A percentile compares a stretch with the other conserved stretches of the same genome.
phyloP scores from a whole-genome alignment of 176 grass and related monocot genomes.

The Aegilops sharonensis region DNA sequence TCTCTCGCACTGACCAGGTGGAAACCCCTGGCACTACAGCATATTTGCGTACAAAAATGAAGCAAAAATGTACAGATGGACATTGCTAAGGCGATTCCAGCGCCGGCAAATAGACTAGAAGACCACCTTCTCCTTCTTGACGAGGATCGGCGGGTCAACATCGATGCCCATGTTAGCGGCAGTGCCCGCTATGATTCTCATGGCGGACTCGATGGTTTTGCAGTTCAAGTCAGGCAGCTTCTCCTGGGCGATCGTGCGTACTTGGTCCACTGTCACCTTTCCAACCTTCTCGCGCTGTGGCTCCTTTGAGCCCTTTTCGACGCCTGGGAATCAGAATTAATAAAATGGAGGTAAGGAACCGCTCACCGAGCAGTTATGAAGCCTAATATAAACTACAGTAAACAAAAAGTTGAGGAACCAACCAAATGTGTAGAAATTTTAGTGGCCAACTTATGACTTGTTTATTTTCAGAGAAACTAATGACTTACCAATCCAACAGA shows the following conservation, averaged over 20 bases:
- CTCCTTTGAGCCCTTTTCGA: conserved; percentile 78
- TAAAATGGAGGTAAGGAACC: conserved; percentile 16
- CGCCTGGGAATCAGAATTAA: conserved; percentile 46
- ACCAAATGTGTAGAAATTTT: not conserved
- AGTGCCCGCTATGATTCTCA: conserved; percentile 88
- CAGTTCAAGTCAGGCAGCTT: conserved; percentile 93
- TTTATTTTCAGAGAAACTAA: not conserved
- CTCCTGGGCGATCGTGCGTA: conserved; percentile 72
- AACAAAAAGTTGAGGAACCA: not conserved
- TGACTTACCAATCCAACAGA: not conserved
- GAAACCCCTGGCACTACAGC: not conserved
- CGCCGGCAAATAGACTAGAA: conserved; percentile 39
- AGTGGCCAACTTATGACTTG: not conserved
- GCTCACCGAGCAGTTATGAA: not conserved
- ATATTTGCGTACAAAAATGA: conserved; percentile 4
- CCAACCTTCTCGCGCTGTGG: conserved; percentile 65
- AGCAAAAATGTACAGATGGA: conserved; percentile 35
- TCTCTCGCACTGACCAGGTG: not conserved
- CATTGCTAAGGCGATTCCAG: not conserved
- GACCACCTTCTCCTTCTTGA: conserved; percentile 62
- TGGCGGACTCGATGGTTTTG: conserved; percentile 80
- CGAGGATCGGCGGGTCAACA: conserved; percentile 65
- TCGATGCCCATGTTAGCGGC: conserved; percentile 91
- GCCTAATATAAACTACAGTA: not conserved
- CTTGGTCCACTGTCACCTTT: conserved; percentile 69